These are phyloP conservation scores for Fusarium musae DNA, from an alignment of 2,329 filamentous ascomycete species.

Conservation along the genomic window DNA sequence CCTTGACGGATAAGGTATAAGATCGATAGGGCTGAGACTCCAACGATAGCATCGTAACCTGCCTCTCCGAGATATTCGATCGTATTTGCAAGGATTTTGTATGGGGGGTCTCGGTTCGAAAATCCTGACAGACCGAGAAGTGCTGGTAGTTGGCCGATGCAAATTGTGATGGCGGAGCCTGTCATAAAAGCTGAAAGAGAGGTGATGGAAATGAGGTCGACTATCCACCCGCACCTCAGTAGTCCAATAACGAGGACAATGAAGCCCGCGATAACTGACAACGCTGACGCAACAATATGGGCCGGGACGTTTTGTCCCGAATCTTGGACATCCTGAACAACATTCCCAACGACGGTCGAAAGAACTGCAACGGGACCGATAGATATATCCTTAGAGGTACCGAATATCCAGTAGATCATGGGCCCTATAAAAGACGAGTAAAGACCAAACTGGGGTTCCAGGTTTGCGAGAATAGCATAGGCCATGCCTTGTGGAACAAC, in stretches of 20 bases:
- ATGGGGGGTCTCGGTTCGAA: conserved; percentile 81
- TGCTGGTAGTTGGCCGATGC: conserved; percentile 81
- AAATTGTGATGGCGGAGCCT: conserved; percentile 90
- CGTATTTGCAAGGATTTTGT: conserved; percentile 84
- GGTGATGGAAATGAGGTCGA: conserved; percentile 90
- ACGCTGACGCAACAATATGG: conserved; percentile 78
- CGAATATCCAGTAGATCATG: conserved; percentile 96
- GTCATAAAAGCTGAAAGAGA: conserved; percentile 98
- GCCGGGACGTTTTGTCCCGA: conserved; percentile 66
- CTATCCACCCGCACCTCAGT: conserved; percentile 85
- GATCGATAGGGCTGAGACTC: conserved; percentile 81
- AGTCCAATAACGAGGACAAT: conserved; percentile 85
- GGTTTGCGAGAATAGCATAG: conserved; percentile 84
- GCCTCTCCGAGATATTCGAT: conserved; percentile 75
- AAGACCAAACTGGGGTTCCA: conserved; percentile 85
- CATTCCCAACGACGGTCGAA: conserved; percentile 87
- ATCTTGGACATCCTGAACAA: conserved; percentile 73
- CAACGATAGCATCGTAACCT: conserved; percentile 85
- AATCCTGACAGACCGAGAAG: conserved; percentile 83
- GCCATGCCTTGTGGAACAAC: conserved; percentile 98
- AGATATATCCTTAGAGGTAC: conserved; percentile 97
- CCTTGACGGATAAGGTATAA: conserved; percentile 79
- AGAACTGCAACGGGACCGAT: conserved; percentile 97
- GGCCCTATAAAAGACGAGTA: conserved; percentile 94
- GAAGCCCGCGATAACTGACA: conserved; percentile 80